Conservation (phyloP, 2,329 filamentous ascomycete genomes). For the Aspergillus fumigatus region DNA sequence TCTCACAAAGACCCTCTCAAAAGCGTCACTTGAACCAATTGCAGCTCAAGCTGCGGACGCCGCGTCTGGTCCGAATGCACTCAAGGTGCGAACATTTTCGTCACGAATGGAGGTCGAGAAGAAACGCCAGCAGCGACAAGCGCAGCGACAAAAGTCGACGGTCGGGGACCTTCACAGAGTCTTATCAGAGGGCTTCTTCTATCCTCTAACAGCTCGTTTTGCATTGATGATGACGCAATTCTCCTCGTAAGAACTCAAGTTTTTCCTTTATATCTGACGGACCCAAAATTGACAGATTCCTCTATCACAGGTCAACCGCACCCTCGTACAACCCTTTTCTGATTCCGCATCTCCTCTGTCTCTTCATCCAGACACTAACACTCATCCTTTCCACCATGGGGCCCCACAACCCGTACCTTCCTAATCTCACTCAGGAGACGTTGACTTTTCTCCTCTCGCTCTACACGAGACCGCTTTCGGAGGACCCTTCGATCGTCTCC, state of each 20-base stretch:
- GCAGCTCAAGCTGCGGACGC: slow-evolving; percentile 77
- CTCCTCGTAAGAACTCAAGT: slow-evolving; percentile 41
- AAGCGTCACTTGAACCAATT: slow-evolving; percentile 72
- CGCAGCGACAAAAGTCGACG: slow-evolving; percentile 53
- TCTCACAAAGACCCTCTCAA: slow-evolving; percentile 64
- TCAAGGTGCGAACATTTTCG: slow-evolving; percentile 88
- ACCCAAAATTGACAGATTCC: slow-evolving; percentile 8
- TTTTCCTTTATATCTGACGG: background rate
- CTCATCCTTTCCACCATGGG: slow-evolving; percentile 80
- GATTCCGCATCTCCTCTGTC: slow-evolving; percentile 68
- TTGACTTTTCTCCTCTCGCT: slow-evolving; percentile 77
- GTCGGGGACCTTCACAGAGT: slow-evolving; percentile 75
- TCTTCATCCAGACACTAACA: slow-evolving; percentile 81
- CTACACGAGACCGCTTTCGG: slow-evolving; percentile 47
- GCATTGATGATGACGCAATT: slow-evolving; percentile 56
- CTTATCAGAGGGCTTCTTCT: slow-evolving; percentile 75
- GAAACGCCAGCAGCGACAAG: slow-evolving; percentile 40
- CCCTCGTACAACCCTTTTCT: slow-evolving; percentile 58
- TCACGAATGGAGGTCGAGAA: slow-evolving; percentile 66
- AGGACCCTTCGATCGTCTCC: slow-evolving; percentile 64
- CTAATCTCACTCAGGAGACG: slow-evolving; percentile 77
- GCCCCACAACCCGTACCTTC: slow-evolving; percentile 68
- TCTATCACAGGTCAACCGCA: slow-evolving; percentile 27
- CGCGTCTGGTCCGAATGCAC: slow-evolving; percentile 70
- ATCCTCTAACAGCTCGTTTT: slow-evolving; percentile 77